These are phyloP conservation scores for Malania oleifera DNA, from an alignment of 164 flowering plant genomes.

Conservation along the genomic window DNA sequence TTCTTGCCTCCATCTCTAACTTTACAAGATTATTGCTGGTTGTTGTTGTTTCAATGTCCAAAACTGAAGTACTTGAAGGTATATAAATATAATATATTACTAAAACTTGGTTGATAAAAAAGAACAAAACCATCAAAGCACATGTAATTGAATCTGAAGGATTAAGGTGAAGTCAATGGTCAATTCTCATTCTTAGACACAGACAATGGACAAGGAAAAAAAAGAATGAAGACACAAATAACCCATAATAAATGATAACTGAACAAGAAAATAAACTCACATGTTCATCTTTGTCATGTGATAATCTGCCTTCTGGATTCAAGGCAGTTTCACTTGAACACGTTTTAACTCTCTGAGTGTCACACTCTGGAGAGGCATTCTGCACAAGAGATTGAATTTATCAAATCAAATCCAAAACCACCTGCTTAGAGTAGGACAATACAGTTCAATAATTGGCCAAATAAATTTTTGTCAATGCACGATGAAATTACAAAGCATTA, in stretches of 20 bases:
- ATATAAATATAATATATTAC: no score
- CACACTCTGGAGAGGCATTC: conserved; percentile 20
- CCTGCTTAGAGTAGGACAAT: background rate
- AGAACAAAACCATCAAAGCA: no score
- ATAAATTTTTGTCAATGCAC: background rate
- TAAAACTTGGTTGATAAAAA: no score
- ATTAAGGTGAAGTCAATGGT: no score
- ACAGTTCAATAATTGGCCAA: background rate
- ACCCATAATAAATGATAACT: background rate
- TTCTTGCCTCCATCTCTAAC: no score
- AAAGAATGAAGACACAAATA: background rate
- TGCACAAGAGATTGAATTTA: conserved; percentile 9
- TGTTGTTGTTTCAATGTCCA: no score
- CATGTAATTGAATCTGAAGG: no score
- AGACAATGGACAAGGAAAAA: background rate
- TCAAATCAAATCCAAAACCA: background rate
- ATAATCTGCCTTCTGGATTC: conserved; percentile 1
- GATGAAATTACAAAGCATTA: conserved; percentile 15
- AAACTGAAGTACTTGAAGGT: no score
- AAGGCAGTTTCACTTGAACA: conserved; percentile 12
- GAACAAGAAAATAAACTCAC: conserved; percentile 23
- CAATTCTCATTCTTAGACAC: background rate
- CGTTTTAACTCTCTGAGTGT: conserved; percentile 22
- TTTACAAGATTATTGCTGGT: no score
- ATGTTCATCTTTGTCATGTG: conserved; percentile 16